Conservation (phyloP, 768 basidiomycete genomes). For the Cystofilobasidium ferigula region DNA sequence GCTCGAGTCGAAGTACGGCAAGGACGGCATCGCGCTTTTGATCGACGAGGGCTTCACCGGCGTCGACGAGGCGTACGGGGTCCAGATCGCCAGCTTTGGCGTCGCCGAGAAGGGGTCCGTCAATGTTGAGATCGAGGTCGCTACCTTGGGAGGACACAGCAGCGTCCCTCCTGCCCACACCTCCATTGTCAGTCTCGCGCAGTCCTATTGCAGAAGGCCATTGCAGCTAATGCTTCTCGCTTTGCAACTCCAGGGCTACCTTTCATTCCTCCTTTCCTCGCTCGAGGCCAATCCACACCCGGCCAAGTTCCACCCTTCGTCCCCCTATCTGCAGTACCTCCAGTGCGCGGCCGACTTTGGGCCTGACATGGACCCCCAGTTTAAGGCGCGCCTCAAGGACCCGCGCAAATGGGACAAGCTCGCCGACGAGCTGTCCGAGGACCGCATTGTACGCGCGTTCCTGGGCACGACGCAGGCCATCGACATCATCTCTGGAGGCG, state of each 20-base stretch:
- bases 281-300: slow-evolving; percentile 21
- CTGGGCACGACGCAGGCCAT: slow-evolving; percentile 21
- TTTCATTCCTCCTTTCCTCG: slow-evolving; percentile 10
- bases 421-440: slow-evolving; percentile 17
- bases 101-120: slow-evolving; percentile 5
- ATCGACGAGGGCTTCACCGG: slow-evolving; percentile 76
- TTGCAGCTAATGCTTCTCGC: background rate
- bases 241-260: slow-evolving; percentile 12
- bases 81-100: slow-evolving; percentile 34
- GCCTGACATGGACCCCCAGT: background rate
- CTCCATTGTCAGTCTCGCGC: slow-evolving; percentile 6
- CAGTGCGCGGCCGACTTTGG: slow-evolving; percentile 20
- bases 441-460: slow-evolving; percentile 12
- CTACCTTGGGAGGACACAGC: background rate
- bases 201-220: background rate
- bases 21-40: slow-evolving; percentile 60
- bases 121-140: slow-evolving; percentile 5
- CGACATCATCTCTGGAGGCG: slow-evolving; percentile 20
- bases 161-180: slow-evolving; percentile 20
- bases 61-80: slow-evolving; percentile 34
- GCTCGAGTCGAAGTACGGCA: slow-evolving; percentile 55
- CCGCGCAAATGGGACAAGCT: slow-evolving; percentile 8
- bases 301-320: background rate
- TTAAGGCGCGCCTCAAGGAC: slow-evolving; percentile 14
- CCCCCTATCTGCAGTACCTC: slow-evolving; percentile 19